phyloP scores from a whole-genome alignment of 1,139 yeast species.

The Geotrichum candidum region DNA sequence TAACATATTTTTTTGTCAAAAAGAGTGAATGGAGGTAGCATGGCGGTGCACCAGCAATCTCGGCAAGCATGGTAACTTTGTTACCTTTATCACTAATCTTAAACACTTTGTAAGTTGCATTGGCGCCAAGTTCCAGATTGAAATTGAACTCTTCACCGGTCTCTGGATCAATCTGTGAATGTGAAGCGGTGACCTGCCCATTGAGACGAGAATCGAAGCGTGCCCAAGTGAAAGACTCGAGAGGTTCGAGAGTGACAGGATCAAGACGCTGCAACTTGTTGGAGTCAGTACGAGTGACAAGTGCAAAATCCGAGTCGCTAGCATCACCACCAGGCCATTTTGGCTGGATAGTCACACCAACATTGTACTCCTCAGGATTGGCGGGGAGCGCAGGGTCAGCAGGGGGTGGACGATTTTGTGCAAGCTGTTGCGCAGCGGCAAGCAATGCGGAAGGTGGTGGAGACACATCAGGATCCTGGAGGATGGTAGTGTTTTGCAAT shows the following conservation, averaged over 20 bases:
- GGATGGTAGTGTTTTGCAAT: not conserved
- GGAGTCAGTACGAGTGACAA: conserved; percentile 19
- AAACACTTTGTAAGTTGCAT: conserved; percentile 17
- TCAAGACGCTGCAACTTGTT: conserved; percentile 16
- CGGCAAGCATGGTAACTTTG: conserved; percentile 15
- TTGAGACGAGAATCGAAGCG: conserved; percentile 9
- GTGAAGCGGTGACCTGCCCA: conserved; percentile 20
- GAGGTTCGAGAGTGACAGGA: conserved; percentile 19
- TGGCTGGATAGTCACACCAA: conserved; percentile 20
- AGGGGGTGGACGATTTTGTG: not conserved
- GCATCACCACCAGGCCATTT: conserved; percentile 15
- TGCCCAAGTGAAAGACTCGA: conserved; percentile 17
- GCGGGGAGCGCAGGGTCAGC: not conserved
- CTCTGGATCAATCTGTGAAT: conserved; percentile 19
- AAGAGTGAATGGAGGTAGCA: conserved; percentile 20
- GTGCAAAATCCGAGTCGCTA: not conserved
- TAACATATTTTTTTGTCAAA: conserved; percentile 18
- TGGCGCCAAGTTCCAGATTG: conserved; percentile 16
- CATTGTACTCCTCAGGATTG: conserved; percentile 12
- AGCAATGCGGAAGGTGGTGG: conserved; percentile 2
- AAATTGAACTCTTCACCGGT: conserved; percentile 20
- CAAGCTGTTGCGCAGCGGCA: not conserved
- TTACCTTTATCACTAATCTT: conserved; percentile 10
- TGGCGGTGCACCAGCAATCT: conserved; percentile 16
- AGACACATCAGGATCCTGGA: conserved; percentile 3